Conservation (phyloP, 2,329 filamentous ascomycete genomes). For the Endoconidiophora polonica region DNA sequence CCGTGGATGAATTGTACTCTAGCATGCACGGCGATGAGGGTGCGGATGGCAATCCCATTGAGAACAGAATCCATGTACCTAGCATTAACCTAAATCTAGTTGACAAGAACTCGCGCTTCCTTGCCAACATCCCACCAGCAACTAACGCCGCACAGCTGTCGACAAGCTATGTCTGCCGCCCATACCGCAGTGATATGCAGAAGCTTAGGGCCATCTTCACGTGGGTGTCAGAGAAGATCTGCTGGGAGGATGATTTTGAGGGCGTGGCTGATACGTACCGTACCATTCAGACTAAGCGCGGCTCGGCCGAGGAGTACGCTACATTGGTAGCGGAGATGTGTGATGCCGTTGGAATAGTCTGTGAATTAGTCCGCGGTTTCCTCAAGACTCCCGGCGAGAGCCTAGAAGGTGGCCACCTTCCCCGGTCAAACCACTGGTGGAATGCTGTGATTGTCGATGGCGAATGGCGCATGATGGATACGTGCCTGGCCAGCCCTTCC, state of each 20-base stretch:
- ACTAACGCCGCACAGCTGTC: slow-evolving; percentile 70
- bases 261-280: slow-evolving; percentile 67
- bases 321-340: slow-evolving; percentile 88
- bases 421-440: slow-evolving; percentile 94
- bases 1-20: slow-evolving; percentile 76
- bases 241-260: slow-evolving; percentile 90
- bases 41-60: slow-evolving; percentile 67
- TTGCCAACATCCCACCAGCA: slow-evolving; percentile 65
- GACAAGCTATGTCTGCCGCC: slow-evolving; percentile 82
- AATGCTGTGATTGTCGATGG: slow-evolving; percentile 85
- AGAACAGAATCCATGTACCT: slow-evolving; percentile 65
- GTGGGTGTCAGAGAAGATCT: slow-evolving; percentile 88
- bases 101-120: slow-evolving; percentile 88
- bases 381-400: slow-evolving; percentile 79
- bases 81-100: slow-evolving; percentile 69
- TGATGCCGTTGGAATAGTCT: slow-evolving; percentile 67
- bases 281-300: slow-evolving; percentile 70
- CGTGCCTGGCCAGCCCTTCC: slow-evolving; percentile 77
- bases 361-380: slow-evolving; percentile 76
- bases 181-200: slow-evolving; percentile 87
- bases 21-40: slow-evolving; percentile 81
- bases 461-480: slow-evolving; percentile 94
- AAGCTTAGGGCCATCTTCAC: slow-evolving; percentile 87
- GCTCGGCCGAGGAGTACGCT: slow-evolving; percentile 78
- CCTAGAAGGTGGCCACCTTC: slow-evolving; percentile 62